Evolutionary conservation across 2,329 filamentous ascomycete genomes (phyloP), one percentile per base, ranked within the genome.

Genomic region (Calonectria hawksworthii): DNA sequence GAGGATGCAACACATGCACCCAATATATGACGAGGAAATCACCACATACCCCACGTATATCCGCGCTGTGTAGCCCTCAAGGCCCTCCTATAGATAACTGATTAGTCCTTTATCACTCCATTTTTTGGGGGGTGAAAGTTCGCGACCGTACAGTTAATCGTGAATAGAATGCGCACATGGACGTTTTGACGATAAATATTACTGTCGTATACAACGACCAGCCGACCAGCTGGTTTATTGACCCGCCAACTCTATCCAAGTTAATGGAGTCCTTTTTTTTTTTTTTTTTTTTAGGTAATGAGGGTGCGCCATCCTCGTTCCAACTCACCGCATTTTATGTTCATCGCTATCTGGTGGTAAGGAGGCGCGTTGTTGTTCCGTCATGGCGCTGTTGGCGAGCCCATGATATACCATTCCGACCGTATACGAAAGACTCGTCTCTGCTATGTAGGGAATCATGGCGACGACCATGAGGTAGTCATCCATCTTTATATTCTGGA

Each of bases 351-450:
- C 32, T 21, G 70, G 65, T 10, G 26, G 51, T 21, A 73, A 21
- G 23, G 65, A 41, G 16, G 52, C 64, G 8, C 70, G 70, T 41
- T 73, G 51, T 10, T 63, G 23, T 2, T 68, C 70, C 23, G 70
- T 68, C 70, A 73, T 73, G 41, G n/a, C 64, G 51, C 65, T 68
- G 34, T 68, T 73, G 30, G 70, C 50, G 26, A 68, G 54, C 36
- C 70, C 70, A 16, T 52, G 51, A 34, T 68, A 67, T 7, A 32
- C 18, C 38, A 54, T 30, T 26, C 51, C 30, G 18, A 68, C 30
- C 14, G 52, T 50, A 47, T 72, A 72, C 10, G 63, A 50, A 34
- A 72, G 52, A 23, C 50, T 34, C 13, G 70, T 64, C 41, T 68
- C 38, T 5, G 51, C 70, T 8, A 32, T 63, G 52, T 50, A 36